Evolutionary conservation across 306 rosid species (phyloP), one percentile per base, ranked within the genome.

Genomic region (Dryas alaskensis): DNA sequence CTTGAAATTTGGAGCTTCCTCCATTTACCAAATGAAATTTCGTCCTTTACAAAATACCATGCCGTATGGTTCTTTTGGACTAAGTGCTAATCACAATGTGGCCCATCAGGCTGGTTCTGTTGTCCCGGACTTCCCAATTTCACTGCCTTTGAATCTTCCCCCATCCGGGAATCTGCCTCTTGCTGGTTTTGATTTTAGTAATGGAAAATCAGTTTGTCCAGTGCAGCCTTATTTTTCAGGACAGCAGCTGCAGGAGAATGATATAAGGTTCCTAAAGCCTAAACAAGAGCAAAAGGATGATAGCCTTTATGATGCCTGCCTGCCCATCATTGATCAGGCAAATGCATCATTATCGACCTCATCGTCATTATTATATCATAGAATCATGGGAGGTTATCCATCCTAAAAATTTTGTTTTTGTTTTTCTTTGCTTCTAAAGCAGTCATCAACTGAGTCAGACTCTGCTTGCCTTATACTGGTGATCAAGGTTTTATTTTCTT

Each of bases 261-360:
- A 80, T 9, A 10, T 66, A 11, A 84, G 88, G 63, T 84, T 83
- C 58, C 66, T 89, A 73, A 84, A 82, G 78, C 93, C 92, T 45
- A 89, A 90, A 80, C 93, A 85, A 70, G 98, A 90, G 81, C 88
- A 79, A 16, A 81, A 80, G 12, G 97, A 90, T 46, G 89, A 85
- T 44, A 8, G 68, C 43, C 51, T 82, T 8, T 81, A 77, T 43
- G 84, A 76, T 77, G 40, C 86, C 22, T 79, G 84, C 76, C 40
- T 83, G 7, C 83, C 89, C 44, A 13, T 77, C 22, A 67, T 72
- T n/a, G 96, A 85, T 73, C 84, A 70, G 74, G 78, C 85, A 69
- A 88, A 78, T 70, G 51, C 82, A 48, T 68, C 92, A 19, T 73
- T 84, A 27, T 57, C 86, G 0, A 77, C 88, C 0, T 69, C 86